phyloP scores from a whole-genome alignment of 108 stramenopile species.

The Schizochytrium sp. region DNA sequence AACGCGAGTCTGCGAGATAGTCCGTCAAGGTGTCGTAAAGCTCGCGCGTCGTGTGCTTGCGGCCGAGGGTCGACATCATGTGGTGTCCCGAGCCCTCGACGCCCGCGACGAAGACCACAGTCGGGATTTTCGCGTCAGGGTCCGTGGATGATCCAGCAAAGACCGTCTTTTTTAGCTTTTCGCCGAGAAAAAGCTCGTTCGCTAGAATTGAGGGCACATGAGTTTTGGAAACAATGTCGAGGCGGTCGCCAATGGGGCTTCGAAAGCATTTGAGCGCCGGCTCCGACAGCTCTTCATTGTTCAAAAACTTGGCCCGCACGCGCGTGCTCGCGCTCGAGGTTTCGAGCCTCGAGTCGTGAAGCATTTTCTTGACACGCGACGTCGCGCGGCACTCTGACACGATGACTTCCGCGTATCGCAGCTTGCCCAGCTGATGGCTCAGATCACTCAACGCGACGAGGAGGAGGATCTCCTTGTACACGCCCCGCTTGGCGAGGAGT shows the following conservation, averaged over 20 bases:
- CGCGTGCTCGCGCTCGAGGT: neutral
- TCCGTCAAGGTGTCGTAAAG: slow-evolving; percentile 4
- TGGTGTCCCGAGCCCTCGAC: slow-evolving; percentile 16
- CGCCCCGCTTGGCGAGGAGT: neutral
- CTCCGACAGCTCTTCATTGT: neutral
- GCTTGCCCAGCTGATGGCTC: neutral
- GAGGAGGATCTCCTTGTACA: neutral
- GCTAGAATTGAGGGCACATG: neutral
- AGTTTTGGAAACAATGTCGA: neutral
- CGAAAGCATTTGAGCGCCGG: neutral
- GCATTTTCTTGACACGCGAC: neutral
- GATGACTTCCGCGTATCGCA: neutral
- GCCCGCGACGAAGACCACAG: neutral
- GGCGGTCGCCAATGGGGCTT: neutral
- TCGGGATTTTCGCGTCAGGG: neutral
- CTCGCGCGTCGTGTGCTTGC: slow-evolving; percentile 14
- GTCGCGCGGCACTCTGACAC: neutral
- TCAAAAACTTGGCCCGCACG: neutral
- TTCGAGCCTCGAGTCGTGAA: neutral
- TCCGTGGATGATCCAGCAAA: neutral
- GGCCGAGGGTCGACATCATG: neutral
- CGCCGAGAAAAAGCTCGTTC: neutral
- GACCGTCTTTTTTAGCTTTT: neutral
- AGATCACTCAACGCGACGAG: neutral
- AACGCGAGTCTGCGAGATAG: neutral